A percentile compares a stretch with the other conserved stretches of the same genome.
Evolutionary conservation across 768 basidiomycete genomes (phyloP).

Genomic region (Sporobolomyces phaffii): DNA sequence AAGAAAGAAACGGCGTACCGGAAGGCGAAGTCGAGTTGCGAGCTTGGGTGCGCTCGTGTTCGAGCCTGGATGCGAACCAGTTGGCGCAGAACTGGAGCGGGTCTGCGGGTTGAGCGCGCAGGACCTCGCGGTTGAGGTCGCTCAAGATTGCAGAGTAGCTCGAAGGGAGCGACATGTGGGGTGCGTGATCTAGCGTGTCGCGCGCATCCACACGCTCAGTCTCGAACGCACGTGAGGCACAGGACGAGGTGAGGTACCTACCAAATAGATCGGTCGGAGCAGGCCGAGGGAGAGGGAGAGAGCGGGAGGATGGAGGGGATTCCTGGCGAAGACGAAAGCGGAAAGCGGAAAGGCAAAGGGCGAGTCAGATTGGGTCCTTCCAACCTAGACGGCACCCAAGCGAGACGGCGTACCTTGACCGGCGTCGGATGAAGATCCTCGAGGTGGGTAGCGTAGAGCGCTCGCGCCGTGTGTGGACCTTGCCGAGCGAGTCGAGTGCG

Average conservation of each 20-base stretch:
- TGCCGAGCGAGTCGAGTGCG: background rate
- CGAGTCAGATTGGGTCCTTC: no score
- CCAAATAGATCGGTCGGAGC: no score
- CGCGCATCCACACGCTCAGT: no score
- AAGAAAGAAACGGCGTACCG: background rate
- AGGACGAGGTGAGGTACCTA: no score
- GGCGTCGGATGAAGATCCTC: background rate
- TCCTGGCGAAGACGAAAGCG: no score
- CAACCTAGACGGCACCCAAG: no score
- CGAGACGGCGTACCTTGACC: no score
- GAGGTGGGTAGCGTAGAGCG: background rate
- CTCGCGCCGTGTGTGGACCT: background rate
- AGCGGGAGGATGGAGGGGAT: no score
- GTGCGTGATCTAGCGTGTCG: background rate
- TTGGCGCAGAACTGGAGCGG: slow-evolving; percentile 72
- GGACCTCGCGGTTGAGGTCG: slow-evolving; percentile 78
- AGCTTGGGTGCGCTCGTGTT: slow-evolving; percentile 73
- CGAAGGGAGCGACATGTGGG: slow-evolving; percentile 50
- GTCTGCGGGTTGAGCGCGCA: slow-evolving; percentile 81
- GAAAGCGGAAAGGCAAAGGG: no score
- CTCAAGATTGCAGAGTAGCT: slow-evolving; percentile 75
- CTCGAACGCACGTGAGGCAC: no score
- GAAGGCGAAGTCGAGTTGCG: slow-evolving; percentile 58
- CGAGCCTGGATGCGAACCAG: slow-evolving; percentile 85
- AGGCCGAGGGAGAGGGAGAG: no score